Evolutionary conservation across 345 rosid genomes (phyloP).

Genomic region (Bretschneidera sinensis): DNA sequence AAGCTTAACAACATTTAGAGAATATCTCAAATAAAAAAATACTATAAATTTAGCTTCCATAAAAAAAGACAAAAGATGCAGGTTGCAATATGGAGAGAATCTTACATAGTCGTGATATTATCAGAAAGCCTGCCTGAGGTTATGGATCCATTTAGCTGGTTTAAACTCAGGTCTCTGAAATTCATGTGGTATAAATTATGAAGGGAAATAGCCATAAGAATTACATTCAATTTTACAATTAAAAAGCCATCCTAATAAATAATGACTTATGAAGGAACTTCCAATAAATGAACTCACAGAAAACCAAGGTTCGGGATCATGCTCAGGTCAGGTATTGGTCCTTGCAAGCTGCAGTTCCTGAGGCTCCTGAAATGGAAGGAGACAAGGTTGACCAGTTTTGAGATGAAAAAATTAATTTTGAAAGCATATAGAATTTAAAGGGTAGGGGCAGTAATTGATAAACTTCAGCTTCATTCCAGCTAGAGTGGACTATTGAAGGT

Average conservation of each 20-base stretch:
- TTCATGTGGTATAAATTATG: conserved; percentile 5
- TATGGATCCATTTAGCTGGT: conserved; percentile 69
- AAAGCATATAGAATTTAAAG: too few species aligned
- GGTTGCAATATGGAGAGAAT: conserved; percentile 19
- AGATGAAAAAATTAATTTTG: background rate
- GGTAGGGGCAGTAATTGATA: background rate
- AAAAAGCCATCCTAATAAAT: conserved; percentile 6
- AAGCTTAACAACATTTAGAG: background rate
- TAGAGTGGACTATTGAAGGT: background rate
- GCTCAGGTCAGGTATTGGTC: conserved; percentile 86
- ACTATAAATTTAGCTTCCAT: background rate
- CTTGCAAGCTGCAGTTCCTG: conserved; percentile 83
- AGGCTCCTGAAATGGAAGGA: conserved; percentile 64
- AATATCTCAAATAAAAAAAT: conserved; percentile 3
- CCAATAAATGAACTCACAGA: conserved; percentile 49
- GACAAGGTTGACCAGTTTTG: conserved; percentile 1
- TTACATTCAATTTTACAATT: background rate
- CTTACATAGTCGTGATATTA: conserved; percentile 86
- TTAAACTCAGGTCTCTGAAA: conserved; percentile 83
- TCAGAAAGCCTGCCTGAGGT: conserved; percentile 60
- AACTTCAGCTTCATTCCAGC: background rate
- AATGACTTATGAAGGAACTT: background rate
- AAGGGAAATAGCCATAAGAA: background rate
- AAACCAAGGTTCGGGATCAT: conserved; percentile 66
- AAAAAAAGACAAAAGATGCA: conserved; percentile 6